These are phyloP conservation scores for Adansonia rubrostipa DNA, from an alignment of 441 rosid genomes.

Conservation along the genomic window DNA sequence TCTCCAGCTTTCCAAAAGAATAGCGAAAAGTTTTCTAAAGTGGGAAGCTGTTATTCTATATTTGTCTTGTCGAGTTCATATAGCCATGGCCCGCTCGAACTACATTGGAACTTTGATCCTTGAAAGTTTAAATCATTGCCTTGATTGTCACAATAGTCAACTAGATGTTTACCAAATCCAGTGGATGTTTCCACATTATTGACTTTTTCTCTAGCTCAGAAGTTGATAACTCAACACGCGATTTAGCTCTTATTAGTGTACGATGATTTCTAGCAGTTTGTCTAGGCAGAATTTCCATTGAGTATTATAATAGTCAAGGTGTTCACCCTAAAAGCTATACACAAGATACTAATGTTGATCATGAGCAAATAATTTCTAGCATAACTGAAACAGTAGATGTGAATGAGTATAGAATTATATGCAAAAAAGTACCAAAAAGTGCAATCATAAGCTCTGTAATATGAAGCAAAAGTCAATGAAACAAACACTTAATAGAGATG, in stretches of 20 bases:
- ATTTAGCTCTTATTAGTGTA: conserved; percentile 46
- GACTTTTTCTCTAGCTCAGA: conserved; percentile 30
- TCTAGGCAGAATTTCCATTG: conserved; percentile 43
- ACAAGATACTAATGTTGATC: conserved; percentile 11
- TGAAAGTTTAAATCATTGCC: conserved; percentile 20
- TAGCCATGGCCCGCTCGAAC: conserved; percentile 71
- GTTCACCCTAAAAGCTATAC: conserved; percentile 65
- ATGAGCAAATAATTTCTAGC: conserved; percentile 13
- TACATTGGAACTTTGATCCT: conserved; percentile 33
- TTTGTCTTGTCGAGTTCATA: conserved; percentile 77
- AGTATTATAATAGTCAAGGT: conserved; percentile 88
- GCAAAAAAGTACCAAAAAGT: conserved; percentile 1
- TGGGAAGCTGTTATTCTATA: conserved; percentile 70
- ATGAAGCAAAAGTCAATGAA: conserved; percentile 12
- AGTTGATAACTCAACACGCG: conserved; percentile 35
- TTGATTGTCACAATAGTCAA: conserved; percentile 33
- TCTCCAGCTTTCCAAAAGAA: conserved; percentile 67
- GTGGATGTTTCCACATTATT: conserved; percentile 29
- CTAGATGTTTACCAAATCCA: conserved; percentile 35
- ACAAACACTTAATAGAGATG: background rate
- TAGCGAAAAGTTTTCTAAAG: conserved; percentile 70
- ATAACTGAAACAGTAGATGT: background rate
- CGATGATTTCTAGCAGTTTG: conserved; percentile 43
- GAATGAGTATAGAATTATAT: background rate
- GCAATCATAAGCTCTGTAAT: conserved; percentile 9